Base-by-base conservation (phyloP, 108 stramenopile genomes). In the Nannochloropsis granulata region DNA sequence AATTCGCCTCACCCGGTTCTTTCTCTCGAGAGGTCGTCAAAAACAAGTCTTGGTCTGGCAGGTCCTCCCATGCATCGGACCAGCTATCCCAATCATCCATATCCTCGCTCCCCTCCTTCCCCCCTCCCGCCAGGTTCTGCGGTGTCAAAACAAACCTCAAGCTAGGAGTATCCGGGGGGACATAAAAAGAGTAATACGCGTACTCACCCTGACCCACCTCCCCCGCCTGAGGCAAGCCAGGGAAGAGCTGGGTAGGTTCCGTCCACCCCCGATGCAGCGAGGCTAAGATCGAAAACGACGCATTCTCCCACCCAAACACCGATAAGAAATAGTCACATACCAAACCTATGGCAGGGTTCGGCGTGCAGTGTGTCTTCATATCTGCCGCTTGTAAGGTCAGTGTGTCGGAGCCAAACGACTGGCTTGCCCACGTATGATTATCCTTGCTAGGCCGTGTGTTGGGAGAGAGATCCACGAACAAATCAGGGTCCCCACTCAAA, bases 401-500 rank as follows among this genome's bases (percentile, higher is more conserved):
- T 19, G 42, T 56, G 26, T 85, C 85, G 25, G 26, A 34, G 26
- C 85, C 85, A 23, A 85, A 23, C 21, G 25, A 44, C 81, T 21
- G 25, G 9, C 80, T 78, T 3, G 82, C 44, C 85, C 79, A 85
- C 42, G 85, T 81, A 13, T 23, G 25, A 12, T 85, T 82, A 19
- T 0, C 25, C 44, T 13, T 11, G 23, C 12, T 79, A 13, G 85
- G 85, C 7, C 80, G 82, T 13, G 24, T 13, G 45, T 46, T 83
- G 24, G 56, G 56, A n/a, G 11, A 16, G 7, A 10, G 9, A n/a
- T 16, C 56, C 24, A 88, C 80, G 44, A 78, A 88, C 24, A 88
- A 13, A 44, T 88, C 88, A 12, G 88, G 85, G 24, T 88, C 88
- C 11, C 88, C 88, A 71, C 19, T 85, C 26, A 88, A 10, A 12